Conservation (phyloP, 192 early-diverging fungal genomes). For the Gamsiella multidivaricata region DNA sequence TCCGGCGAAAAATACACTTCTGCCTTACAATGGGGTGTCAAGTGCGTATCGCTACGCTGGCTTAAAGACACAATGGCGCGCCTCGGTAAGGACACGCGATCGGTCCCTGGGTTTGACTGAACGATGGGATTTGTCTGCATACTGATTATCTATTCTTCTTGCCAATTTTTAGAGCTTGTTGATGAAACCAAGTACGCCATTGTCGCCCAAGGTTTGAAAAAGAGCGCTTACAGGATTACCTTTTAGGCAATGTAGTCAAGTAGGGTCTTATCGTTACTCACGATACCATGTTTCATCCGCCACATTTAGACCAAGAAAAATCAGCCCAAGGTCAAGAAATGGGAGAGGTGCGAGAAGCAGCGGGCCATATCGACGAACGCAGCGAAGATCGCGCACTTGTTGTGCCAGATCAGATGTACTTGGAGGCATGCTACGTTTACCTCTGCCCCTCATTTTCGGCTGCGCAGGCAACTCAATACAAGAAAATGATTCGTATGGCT, state of each 20-base stretch:
- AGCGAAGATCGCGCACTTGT: background rate
- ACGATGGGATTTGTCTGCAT: no score
- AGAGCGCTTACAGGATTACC: background rate
- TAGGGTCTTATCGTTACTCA: background rate
- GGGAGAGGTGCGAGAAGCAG: background rate
- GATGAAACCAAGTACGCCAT: constrained; percentile 16
- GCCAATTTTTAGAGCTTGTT: constrained; percentile 7
- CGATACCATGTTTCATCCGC: background rate
- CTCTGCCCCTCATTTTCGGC: constrained; percentile 17
- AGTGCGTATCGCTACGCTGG: constrained; percentile 26
- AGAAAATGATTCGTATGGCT: constrained; percentile 29
- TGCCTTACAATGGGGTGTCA: constrained; percentile 31
- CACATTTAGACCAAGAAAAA: background rate
- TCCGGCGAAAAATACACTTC: constrained; percentile 33
- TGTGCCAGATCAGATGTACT: constrained; percentile 9
- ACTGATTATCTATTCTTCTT: no score
- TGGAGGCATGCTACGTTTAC: constrained; percentile 40
- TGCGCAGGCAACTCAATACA: constrained; percentile 3
- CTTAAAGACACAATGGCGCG: constrained; percentile 8
- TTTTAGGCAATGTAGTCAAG: background rate
- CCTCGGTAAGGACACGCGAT: constrained; percentile 11
- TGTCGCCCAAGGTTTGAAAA: background rate
- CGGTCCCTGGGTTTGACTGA: no score
- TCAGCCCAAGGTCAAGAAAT: background rate
- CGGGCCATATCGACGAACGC: background rate